phyloP scores from a whole-genome alignment of 805 yeast genomes.

The Pichia scutulata region DNA sequence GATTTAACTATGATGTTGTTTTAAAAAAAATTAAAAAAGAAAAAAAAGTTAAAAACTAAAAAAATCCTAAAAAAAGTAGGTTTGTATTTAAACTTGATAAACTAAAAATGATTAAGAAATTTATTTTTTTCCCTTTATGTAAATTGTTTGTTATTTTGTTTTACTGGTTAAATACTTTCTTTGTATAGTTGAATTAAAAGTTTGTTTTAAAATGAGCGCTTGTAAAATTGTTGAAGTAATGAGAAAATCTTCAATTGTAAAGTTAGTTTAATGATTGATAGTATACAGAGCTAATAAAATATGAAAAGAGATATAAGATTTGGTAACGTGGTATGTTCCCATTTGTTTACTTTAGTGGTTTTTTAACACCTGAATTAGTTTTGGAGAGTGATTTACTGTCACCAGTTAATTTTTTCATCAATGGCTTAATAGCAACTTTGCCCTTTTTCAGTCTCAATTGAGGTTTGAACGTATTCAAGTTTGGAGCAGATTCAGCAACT shows the following conservation, averaged over 20 bases:
- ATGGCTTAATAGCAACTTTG: conserved; percentile 27
- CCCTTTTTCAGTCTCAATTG: conserved; percentile 26
- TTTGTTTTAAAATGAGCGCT: not conserved
- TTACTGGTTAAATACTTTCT: too few species aligned
- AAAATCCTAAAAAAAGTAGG: too few species aligned
- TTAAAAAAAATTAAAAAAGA: too few species aligned
- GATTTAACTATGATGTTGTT: too few species aligned
- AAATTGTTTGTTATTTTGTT: too few species aligned
- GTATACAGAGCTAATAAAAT: not conserved
- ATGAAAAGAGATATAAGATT: not conserved
- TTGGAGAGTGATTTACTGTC: conserved; percentile 9
- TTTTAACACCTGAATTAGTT: conserved; percentile 8
- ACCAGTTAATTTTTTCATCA: conserved; percentile 18
- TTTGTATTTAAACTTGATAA: too few species aligned
- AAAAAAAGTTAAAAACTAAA: too few species aligned
- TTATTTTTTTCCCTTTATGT: too few species aligned
- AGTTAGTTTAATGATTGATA: not conserved
- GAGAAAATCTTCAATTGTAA: not conserved
- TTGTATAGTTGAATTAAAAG: not conserved
- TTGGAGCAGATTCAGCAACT: conserved; percentile 58
- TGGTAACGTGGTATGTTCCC: too few species aligned
- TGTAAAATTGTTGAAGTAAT: not conserved
- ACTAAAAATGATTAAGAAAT: too few species aligned
- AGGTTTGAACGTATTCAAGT: conserved; percentile 26
- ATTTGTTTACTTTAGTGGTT: conserved; percentile 3